Conservation (phyloP, 768 basidiomycete genomes). For the Xanthoconium stramineum region DNA sequence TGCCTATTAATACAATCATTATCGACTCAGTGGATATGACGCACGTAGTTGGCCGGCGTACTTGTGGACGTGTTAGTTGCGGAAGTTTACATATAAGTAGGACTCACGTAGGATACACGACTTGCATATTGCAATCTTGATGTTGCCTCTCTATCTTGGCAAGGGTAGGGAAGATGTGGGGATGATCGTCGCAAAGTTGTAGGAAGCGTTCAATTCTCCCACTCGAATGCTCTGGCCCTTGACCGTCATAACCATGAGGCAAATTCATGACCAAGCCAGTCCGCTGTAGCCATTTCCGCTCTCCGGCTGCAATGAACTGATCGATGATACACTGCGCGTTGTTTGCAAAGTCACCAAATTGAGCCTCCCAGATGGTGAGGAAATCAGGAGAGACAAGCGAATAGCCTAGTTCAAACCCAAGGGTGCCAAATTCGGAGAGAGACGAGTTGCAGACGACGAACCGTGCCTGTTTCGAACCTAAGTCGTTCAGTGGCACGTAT, state of each 20-base stretch:
- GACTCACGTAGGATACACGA: conserved; percentile 91
- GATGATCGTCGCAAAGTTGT: conserved; percentile 97
- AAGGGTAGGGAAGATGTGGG: conserved; percentile 79
- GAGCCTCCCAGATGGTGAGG: conserved; percentile 97
- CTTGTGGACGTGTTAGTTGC: conserved; percentile 36
- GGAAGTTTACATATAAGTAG: not conserved
- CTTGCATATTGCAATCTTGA: conserved; percentile 99
- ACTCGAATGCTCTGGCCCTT: conserved; percentile 97
- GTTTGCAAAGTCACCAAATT: conserved; percentile 98
- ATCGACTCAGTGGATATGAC: not conserved
- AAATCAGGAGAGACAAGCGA: conserved; percentile 93
- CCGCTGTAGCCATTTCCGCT: conserved; percentile 96
- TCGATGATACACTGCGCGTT: conserved; percentile 98
- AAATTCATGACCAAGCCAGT: conserved; percentile 85
- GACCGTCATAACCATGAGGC: conserved; percentile 97
- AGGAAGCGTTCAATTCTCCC: conserved; percentile 94
- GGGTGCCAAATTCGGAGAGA: conserved; percentile 89
- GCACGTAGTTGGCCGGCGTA: conserved; percentile 91
- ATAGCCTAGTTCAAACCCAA: conserved; percentile 98
- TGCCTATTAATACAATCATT: conserved; percentile 11
- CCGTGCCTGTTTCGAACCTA: conserved; percentile 82
- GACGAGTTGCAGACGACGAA: conserved; percentile 98
- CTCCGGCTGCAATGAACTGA: conserved; percentile 96
- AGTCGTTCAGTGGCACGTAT: conserved; percentile 85
- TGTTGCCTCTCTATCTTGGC: conserved; percentile 93